Evolutionary conservation across 371 early-diverging fungal species (phyloP).

Genomic region (Lichtheimia corymbifera): DNA sequence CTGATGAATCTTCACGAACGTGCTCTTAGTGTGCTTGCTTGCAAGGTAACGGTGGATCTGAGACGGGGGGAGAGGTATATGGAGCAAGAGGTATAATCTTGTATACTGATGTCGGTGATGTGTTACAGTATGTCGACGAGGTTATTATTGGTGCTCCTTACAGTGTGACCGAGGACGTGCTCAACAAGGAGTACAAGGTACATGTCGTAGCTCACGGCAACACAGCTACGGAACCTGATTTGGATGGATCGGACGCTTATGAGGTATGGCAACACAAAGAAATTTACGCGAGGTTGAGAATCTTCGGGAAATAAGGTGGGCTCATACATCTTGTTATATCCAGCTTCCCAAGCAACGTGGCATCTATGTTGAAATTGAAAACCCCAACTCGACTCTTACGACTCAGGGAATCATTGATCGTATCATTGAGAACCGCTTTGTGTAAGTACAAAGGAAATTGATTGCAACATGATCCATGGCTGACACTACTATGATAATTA

Average conservation of each 20-base stretch:
- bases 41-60: slow-evolving; percentile 58
- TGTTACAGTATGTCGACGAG: slow-evolving; percentile 79
- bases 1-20: slow-evolving; percentile 95
- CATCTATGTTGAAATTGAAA: slow-evolving; percentile 77
- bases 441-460: slow-evolving; percentile 49
- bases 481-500: slow-evolving; percentile 7
- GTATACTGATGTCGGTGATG: neutral
- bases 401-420: slow-evolving; percentile 85
- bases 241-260: slow-evolving; percentile 85
- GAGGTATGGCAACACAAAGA: slow-evolving; percentile 35
- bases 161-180: slow-evolving; percentile 81
- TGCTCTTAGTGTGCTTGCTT: slow-evolving; percentile 84
- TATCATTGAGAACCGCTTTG: slow-evolving; percentile 81
- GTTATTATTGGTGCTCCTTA: slow-evolving; percentile 91
- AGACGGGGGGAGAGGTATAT: neutral
- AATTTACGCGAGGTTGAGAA: neutral
- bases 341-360: slow-evolving; percentile 71
- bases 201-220: slow-evolving; percentile 79
- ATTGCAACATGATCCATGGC: neutral
- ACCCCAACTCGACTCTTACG: slow-evolving; percentile 74
- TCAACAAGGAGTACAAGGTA: slow-evolving; percentile 82
- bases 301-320: neutral
- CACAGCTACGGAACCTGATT: slow-evolving; percentile 60
- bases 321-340: slow-evolving; percentile 9
- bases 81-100: neutral